Evolutionary conservation across 352 stramenopile genomes (phyloP).

Genomic region (Phytophthora agathidicida): DNA sequence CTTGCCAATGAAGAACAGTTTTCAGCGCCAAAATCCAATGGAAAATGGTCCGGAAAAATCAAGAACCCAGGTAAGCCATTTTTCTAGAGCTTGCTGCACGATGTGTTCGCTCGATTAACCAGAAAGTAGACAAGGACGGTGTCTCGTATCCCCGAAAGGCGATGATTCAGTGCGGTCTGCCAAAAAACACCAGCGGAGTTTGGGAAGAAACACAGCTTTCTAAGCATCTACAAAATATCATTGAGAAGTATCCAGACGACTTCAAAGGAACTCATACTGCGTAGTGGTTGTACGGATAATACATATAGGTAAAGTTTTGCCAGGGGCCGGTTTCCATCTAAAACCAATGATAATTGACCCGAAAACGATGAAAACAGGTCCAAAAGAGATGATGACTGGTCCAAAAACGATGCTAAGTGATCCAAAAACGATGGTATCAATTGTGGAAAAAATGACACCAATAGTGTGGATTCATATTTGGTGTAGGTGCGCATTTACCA

Average conservation of each 20-base stretch:
- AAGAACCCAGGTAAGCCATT: background rate
- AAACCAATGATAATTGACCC: background rate
- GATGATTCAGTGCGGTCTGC: slow-evolving; percentile 1
- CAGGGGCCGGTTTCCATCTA: too few relatives aligned
- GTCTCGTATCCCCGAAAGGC: background rate
- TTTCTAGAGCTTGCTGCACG: background rate
- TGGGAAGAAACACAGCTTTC: slow-evolving; percentile 3
- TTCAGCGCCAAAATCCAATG: background rate
- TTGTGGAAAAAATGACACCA: too few relatives aligned
- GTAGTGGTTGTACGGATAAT: background rate
- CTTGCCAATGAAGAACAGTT: background rate
- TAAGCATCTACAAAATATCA: background rate
- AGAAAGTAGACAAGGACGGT: background rate
- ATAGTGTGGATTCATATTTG: slow-evolving; percentile 1
- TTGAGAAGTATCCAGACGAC: slow-evolving; percentile 2
- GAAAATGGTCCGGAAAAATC: background rate
- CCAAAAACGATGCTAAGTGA: too few relatives aligned
- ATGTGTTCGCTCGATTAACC: background rate
- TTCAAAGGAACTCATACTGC: background rate
- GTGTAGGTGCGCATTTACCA: background rate
- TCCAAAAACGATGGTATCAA: background rate
- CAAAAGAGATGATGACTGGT: too few relatives aligned
- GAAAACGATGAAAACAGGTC: too few relatives aligned
- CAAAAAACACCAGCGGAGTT: background rate
- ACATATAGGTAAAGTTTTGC: too few relatives aligned